Conservation (phyloP, 176 grass and related monocot species). For the Neostapfia colusana region DNA sequence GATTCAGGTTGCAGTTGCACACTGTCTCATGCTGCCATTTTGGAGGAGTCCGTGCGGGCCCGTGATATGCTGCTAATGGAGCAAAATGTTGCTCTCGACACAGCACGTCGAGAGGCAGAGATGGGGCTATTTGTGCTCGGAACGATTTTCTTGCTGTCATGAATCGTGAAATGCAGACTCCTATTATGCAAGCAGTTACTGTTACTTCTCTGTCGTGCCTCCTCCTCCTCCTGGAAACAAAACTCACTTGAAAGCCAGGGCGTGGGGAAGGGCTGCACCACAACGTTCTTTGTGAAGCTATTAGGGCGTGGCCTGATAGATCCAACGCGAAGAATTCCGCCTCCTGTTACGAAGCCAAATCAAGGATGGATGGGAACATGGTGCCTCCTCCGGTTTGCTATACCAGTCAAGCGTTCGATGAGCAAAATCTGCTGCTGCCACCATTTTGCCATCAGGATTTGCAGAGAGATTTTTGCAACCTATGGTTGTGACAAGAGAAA, state of each 20-base stretch:
- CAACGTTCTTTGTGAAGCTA: conserved; percentile 59
- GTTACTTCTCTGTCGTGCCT: conserved; percentile 77
- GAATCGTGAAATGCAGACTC: conserved; percentile 93
- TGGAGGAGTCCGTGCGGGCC: conserved; percentile 89
- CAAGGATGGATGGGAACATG: background rate
- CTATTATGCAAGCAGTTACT: conserved; percentile 76
- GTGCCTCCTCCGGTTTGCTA: background rate
- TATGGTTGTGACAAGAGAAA: background rate
- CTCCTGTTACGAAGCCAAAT: background rate
- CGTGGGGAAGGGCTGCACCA: conserved; percentile 54
- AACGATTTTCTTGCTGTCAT: conserved; percentile 94
- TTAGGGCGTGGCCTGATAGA: conserved; percentile 42
- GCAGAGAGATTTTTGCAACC: background rate
- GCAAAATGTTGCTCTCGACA: conserved; percentile 85
- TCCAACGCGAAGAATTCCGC: conserved; percentile 32
- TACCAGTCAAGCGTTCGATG: conserved; percentile 39
- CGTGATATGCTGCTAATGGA: conserved; percentile 80
- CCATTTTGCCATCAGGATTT: conserved; percentile 16
- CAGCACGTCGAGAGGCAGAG: conserved; percentile 73
- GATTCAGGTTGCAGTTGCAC: conserved; percentile 85
- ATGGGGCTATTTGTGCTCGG: conserved; percentile 87
- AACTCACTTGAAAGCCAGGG: conserved; percentile 74
- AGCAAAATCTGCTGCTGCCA: background rate
- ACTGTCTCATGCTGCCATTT: conserved; percentile 92
- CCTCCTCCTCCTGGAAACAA: conserved; percentile 85